These are phyloP conservation scores for Neurospora sp. DNA, from an alignment of 495 filamentous ascomycete genomes.

Conservation along the genomic window DNA sequence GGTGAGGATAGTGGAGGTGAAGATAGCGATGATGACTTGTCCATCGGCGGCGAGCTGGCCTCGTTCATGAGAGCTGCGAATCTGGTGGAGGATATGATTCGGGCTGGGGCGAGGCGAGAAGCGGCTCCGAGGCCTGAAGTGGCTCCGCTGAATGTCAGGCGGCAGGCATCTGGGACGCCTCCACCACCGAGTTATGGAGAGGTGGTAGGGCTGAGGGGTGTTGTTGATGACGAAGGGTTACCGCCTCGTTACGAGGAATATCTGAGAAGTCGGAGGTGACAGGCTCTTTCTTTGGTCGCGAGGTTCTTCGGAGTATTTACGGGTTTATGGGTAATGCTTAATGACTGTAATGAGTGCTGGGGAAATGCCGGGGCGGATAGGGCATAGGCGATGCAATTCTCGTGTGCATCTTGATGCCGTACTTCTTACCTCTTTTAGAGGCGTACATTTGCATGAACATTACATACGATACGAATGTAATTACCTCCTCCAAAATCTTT, in stretches of 20 bases:
- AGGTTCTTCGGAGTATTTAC: not conserved
- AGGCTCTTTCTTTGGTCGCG: too few relatives aligned
- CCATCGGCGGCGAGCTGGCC: slow-evolving; percentile 28
- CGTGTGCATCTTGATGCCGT: not conserved
- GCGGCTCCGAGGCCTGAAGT: not conserved
- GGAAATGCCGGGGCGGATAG: not conserved
- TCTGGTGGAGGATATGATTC: slow-evolving; percentile 35
- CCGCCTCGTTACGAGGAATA: not conserved
- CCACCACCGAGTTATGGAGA: not conserved
- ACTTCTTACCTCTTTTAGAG: not conserved
- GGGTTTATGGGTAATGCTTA: not conserved
- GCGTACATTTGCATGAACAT: not conserved
- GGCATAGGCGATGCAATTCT: not conserved
- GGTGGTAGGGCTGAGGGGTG: not conserved
- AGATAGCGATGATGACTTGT: not conserved
- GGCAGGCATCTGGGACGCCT: not conserved
- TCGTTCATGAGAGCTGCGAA: slow-evolving; percentile 37
- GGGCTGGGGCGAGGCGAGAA: slow-evolving; percentile 29
- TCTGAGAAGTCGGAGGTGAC: not conserved
- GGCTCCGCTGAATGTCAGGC: not conserved
- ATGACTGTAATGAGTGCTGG: not conserved
- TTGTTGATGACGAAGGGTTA: not conserved
- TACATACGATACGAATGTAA: not conserved
- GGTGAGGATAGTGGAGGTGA: not conserved
- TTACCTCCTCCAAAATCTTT: not conserved